Conservation (phyloP, 345 rosid genomes). For the Streptanthus diversifolius region DNA sequence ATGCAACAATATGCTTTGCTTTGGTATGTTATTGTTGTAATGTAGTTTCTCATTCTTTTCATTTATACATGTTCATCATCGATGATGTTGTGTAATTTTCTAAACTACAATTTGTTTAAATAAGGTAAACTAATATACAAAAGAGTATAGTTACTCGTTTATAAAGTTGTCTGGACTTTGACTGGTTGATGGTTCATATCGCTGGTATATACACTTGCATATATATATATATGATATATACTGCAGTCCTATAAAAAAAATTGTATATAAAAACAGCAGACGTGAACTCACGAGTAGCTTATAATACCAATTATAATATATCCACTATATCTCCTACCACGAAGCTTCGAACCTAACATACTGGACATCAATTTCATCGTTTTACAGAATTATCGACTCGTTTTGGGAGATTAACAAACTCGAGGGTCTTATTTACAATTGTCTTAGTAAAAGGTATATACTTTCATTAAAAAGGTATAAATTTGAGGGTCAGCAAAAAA, state of each 20-base stretch:
- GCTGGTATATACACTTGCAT: not conserved
- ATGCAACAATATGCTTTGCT: not conserved
- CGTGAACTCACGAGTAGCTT: conserved; percentile 17
- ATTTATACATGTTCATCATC: not conserved
- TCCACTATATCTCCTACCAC: not conserved
- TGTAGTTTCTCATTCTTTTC: conserved; percentile 7
- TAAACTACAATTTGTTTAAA: not conserved
- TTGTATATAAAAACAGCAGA: not conserved
- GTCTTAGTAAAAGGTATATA: not conserved
- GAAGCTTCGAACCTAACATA: not conserved
- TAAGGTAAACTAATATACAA: not conserved
- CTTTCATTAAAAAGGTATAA: not conserved
- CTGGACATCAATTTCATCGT: not conserved
- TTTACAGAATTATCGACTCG: not conserved
- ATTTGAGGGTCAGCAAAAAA: not conserved
- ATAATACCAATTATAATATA: not conserved
- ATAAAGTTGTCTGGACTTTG: not conserved
- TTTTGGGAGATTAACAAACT: not conserved
- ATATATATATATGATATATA: not conserved
- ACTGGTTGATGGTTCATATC: not conserved
- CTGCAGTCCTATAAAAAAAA: not conserved
- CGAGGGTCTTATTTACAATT: not conserved
- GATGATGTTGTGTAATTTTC: conserved; percentile 8
- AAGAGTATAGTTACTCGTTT: not conserved
- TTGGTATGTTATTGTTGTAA: conserved; percentile 17